Percentiles rank a stretch among this genome's conserved stretches.
These are phyloP conservation scores for Annulohypoxylon nitens DNA, from an alignment of 495 filamentous ascomycete genomes.

Conservation along the genomic window DNA sequence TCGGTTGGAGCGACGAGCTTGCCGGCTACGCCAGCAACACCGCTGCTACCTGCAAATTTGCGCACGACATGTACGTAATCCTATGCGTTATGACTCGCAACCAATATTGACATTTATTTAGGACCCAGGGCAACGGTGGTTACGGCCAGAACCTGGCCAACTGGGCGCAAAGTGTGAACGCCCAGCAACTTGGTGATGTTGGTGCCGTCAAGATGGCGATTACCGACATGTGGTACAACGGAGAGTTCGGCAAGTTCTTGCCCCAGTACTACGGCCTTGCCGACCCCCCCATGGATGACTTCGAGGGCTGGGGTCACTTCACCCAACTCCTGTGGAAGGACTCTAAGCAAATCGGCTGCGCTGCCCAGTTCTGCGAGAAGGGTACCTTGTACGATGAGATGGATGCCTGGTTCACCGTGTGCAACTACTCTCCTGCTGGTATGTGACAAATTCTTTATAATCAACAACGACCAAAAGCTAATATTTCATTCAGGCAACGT, in stretches of 20 bases:
- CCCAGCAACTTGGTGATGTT: conserved; percentile 48
- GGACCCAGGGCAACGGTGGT: conserved; percentile 66
- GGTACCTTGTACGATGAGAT: conserved; percentile 59
- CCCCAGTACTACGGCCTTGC: conserved; percentile 55
- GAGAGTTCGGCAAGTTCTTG: conserved; percentile 68
- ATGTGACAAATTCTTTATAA: conserved; percentile 49
- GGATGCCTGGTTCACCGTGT: conserved; percentile 76
- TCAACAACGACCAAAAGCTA: conserved; percentile 34
- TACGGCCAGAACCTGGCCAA: conserved; percentile 90
- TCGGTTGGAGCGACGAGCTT: conserved; percentile 74
- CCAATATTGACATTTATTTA: conserved; percentile 48
- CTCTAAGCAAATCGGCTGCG: conserved; percentile 80
- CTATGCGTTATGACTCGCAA: not conserved
- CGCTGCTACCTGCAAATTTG: conserved; percentile 72
- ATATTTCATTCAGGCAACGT: conserved; percentile 71
- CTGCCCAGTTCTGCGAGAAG: conserved; percentile 64
- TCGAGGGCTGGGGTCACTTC: conserved; percentile 85
- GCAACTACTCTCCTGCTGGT: conserved; percentile 87
- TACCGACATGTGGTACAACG: conserved; percentile 86
- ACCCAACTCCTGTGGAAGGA: conserved; percentile 90
- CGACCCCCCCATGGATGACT: conserved; percentile 68
- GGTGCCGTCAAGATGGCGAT: conserved; percentile 72
- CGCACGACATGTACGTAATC: conserved; percentile 78
- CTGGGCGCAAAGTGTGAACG: conserved; percentile 52
- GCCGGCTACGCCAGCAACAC: conserved; percentile 69